Evolutionary conservation across 1,284 basidiomycete species (phyloP), one percentile per base, ranked within the genome.

Genomic region (Thelephora terrestris): DNA sequence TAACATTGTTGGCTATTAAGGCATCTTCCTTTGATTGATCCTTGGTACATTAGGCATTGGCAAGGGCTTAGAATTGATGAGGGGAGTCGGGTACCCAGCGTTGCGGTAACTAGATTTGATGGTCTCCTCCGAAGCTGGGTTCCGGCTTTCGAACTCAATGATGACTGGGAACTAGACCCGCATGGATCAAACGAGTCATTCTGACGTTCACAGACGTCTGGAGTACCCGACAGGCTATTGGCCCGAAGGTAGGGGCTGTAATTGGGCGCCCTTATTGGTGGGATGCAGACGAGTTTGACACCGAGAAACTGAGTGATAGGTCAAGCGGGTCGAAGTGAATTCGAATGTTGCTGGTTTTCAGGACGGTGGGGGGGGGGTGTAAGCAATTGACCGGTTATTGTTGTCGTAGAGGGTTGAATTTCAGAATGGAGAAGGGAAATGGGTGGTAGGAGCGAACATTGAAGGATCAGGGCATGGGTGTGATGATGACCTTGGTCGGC

Each of bases 1-100:
- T 63, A 56, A 79, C 75, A n/a, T 76, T 73, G 1, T 76, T 76
- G 27, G 69, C 75, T 57, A 81, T 81, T 61, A 81, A 80, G 56
- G 83, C 81, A 52, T 77, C 51, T 72, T 75, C 45, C 74, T 67
- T 39, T 69, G 68, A 18, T 59, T 59, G 34, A 68, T 66, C 14
- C 62, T 62, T 37, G 16, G 16, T 16, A 16, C 35, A 37, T 16
- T 2, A 37, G 35, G 35, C 20, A 37, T 37, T 20, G 52, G 48
- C 7, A 56, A 34, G 2, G 50, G 40, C n/a, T 56, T 54, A 12
- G 48, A 36, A 9, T 50, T 54, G 47, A 57, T 61, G 47, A 37
- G 20, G 16, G 35, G 58, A 55, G 7, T 34, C 51, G 20, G 45
- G 49, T 47, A 55, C 23, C 47, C 40, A 18, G 51, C 38, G 2